Evolutionary conservation across 805 yeast genomes (phyloP), one percentile per base, ranked within the genome.

Genomic region (Suhomyces vadensis): DNA sequence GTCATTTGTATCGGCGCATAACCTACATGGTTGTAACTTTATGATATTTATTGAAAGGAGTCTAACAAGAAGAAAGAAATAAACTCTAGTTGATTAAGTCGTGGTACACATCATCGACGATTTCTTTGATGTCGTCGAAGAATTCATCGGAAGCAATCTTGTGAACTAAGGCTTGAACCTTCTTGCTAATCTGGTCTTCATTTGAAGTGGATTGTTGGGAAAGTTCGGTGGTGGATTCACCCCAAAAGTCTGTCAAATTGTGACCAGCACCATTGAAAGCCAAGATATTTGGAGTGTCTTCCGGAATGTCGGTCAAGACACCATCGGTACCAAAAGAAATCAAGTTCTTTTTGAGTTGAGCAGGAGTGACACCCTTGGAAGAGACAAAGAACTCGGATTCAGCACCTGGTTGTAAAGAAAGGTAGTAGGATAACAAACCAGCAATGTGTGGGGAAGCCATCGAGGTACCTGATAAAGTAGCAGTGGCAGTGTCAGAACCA

Each of bases 381-480:
- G 73, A 58, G 19, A 52, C 53, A 35, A 66, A 60, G 71, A 69
- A 68, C 60, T 73, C 81, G 19, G 83, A 78, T 46, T 61, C 69
- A 48, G 71, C 54, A 39, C 71, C 74, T 19, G 83, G 83, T 57
- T 75, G 76, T 58, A 78, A 73, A 13, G 82, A 78, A 49, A 79
- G 65, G 63, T 69, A 79, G 69, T 79, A 79, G 5, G 82, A 61
- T 60, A 78, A 65, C 55, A 79, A 69, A 16, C 84, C 83, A 29
- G 78, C 73, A 50, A 79, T 64, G 56, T 79, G 83, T 31, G 84
- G 83, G 11, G 83, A 72, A 19, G 83, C 83, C 84, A 79, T 79
- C 31, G 83, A 79, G 16, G 84, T 79, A 52, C 84, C 84, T 25
- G 82, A 76, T 67, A 79, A 67, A 19, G 75, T 66, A 49, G 77